Evolutionary conservation across 306 rosid species (phyloP), one percentile per base, ranked within the genome.

Genomic region (Geum urbanum): DNA sequence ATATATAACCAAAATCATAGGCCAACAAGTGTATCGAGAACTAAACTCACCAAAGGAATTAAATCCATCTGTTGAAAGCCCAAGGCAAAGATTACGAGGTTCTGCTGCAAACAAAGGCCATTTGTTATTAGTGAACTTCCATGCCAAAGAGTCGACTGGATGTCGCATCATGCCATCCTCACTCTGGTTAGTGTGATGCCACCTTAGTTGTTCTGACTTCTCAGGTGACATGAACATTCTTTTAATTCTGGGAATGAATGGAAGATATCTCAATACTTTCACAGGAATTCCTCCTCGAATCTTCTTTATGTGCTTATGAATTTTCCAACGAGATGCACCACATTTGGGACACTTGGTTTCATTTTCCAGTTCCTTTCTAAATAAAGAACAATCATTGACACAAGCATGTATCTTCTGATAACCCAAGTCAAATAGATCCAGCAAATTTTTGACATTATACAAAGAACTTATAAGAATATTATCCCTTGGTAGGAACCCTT

Each of bases 21-120:
- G 10, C 60, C 67, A 60, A 47, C 68, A 72, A 72, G 49, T 72
- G 47, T 72, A 32, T 32, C 6, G 43, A 20, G 37, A 5, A 22
- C 75, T 72, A 12, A 9, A 11, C 41, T 63, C 49, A 35, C 67
- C 32, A n/a, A 63, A 63, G 3, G 48, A 50, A 63, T 63, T 41
- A n/a, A 63, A 63, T 14, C 67, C 50, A n/a, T 63, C 49, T 8
- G 67, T 8, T 14, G 67, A 20, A 72, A 49, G 59, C 4, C 59
- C 71, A 47, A 67, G 71, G 7, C 45, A 48, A 6, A 67, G 71
- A 39, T 49, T 27, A 13, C 9, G 46, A 6, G 71, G 57, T 1
- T 67, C 58, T 19, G 10, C 11, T 5, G 44, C 41, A 49, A 67
- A 67, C 7, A 6, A 12, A 48, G 57, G 59, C 45, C 45, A 67